Base-by-base conservation (phyloP, 768 basidiomycete genomes). In the Postia placenta region DNA sequence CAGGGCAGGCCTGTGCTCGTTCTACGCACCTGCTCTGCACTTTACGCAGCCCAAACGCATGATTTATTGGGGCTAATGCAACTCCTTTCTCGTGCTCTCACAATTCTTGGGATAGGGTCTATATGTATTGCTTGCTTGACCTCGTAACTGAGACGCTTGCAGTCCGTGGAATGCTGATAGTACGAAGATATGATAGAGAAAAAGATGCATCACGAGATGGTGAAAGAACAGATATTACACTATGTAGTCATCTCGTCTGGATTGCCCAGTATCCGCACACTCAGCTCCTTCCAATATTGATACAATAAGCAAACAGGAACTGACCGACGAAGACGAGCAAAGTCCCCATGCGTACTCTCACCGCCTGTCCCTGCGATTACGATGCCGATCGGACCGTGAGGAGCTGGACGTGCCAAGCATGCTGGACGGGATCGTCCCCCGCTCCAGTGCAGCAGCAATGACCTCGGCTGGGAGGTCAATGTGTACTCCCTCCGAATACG, bases 391-490 rank as follows among this genome's bases (percentile, higher is more conserved):
- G 6, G 58, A 59, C 12, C 62, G 60, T 20, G 58, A 54, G 14
- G 52, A 49, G 40, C 55, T 50, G 38, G 51, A 40, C 9, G 50
- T 54, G 15, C 80, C 79, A 30, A 85, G 69, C 2, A 78, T 69
- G 50, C 71, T 76, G 7, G 74, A 57, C n/a, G 87, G 85, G 27
- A 87, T 69, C 14, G 77, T 64, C 38, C 72, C 74, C 6, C 85
- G 85, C 67, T 92, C 93, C 57, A 96, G 67, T 6, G 92, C 91
- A 41, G 90, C 89, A 20, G 89, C 79, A 57, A 96, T 92, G 49
- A 95, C 79, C 57, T 96, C 93, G 27, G 92, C 90, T 22, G 93
- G 93, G 27, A 96, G 72, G 67, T 96, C 91, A 42, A 94, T 83
- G 45, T 89, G 88, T n/a, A 95, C 89, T 25, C 92, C 93, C 36